Percentiles rank a stretch among this genome's conserved stretches.
Conservation (phyloP, 306 rosid species). For the Hylodesmum podocarpum region DNA sequence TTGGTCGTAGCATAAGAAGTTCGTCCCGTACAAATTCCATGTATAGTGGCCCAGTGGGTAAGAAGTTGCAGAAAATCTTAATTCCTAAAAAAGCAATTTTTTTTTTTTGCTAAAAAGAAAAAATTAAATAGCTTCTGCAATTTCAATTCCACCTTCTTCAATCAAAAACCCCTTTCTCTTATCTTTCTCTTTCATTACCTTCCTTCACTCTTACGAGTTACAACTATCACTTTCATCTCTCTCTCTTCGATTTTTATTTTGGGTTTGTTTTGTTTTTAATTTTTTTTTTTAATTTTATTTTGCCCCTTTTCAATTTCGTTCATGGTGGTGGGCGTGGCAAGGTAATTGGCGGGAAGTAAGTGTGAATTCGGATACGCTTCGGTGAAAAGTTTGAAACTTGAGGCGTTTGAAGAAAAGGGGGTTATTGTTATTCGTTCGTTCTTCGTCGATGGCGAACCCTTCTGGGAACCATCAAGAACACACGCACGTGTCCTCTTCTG, state of each 20-base stretch:
- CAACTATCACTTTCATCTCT: conserved; percentile 25
- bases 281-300: too few species aligned
- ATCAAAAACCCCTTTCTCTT: conserved; percentile 40
- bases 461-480: conserved; percentile 75
- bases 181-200: conserved; percentile 18
- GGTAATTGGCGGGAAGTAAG: conserved; percentile 77
- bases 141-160: conserved; percentile 37
- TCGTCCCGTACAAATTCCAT: conserved; percentile 1
- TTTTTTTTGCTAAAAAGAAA: background rate
- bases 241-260: background rate
- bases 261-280: background rate
- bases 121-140: background rate
- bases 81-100: background rate
- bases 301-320: background rate
- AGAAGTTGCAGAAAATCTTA: conserved; percentile 26
- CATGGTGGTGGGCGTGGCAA: conserved; percentile 23
- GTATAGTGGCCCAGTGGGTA: conserved; percentile 5
- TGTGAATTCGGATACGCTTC: conserved; percentile 37
- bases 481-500: conserved; percentile 66
- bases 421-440: too few species aligned
- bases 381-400: conserved; percentile 20
- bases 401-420: conserved; percentile 11
- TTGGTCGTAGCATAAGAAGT: background rate
- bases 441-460: conserved; percentile 59
- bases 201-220: conserved; percentile 20